These are phyloP conservation scores for Lichenothelia convexa DNA, from an alignment of 495 filamentous ascomycete species.

Conservation along the genomic window DNA sequence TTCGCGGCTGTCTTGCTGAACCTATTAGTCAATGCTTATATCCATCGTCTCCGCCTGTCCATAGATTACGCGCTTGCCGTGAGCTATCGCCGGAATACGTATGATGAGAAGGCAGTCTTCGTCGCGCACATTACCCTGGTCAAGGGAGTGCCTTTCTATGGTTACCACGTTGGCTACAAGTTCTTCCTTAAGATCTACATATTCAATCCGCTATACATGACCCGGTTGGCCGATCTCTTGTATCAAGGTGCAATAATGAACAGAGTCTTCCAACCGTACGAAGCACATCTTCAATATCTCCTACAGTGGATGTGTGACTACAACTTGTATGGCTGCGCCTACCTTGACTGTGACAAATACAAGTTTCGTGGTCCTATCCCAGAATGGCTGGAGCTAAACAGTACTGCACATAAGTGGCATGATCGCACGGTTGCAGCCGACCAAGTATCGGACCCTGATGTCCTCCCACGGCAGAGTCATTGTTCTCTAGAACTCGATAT, in stretches of 20 bases:
- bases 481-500: slow-evolving; percentile 81
- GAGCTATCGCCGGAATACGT: slow-evolving; percentile 57
- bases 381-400: slow-evolving; percentile 36
- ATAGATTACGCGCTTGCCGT: slow-evolving; percentile 73
- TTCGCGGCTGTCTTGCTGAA: slow-evolving; percentile 2
- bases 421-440: slow-evolving; percentile 41
- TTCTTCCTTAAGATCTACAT: slow-evolving; percentile 91
- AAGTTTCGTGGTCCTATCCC: slow-evolving; percentile 66
- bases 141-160: slow-evolving; percentile 91
- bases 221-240: slow-evolving; percentile 63
- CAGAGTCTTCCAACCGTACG: slow-evolving; percentile 69
- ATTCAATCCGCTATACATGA: slow-evolving; percentile 67
- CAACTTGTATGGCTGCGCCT: slow-evolving; percentile 85
- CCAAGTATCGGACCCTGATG: slow-evolving; percentile 36
- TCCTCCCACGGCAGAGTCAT: slow-evolving; percentile 61
- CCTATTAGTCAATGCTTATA: slow-evolving; percentile 56
- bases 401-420: slow-evolving; percentile 57
- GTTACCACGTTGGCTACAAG: slow-evolving; percentile 78
- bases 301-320: slow-evolving; percentile 97
- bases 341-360: slow-evolving; percentile 51
- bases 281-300: slow-evolving; percentile 79
- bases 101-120: slow-evolving; percentile 47
- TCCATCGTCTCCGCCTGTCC: slow-evolving; percentile 51
- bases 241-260: slow-evolving; percentile 75
- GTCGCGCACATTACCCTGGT: slow-evolving; percentile 81